Conservation (phyloP, 257 asterid genomes). For the Penstemon davidsonii region DNA sequence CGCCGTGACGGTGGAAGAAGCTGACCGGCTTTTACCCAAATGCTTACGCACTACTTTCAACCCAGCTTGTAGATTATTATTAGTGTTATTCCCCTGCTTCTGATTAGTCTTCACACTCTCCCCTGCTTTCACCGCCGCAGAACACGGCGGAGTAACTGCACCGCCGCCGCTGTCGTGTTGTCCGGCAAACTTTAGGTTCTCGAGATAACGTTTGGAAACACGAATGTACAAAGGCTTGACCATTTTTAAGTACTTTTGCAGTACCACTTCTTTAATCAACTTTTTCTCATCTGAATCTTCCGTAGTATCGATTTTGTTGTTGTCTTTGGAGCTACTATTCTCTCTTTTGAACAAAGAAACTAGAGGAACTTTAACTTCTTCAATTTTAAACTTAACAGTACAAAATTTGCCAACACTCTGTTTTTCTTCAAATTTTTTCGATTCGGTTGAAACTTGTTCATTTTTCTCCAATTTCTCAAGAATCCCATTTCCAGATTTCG, state of each 20-base stretch:
- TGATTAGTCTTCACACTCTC: constrained; percentile 35
- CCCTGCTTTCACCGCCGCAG: constrained; percentile 31
- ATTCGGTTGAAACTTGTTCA: not conserved
- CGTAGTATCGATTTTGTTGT: constrained; percentile 7
- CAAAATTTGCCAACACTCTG: constrained; percentile 36
- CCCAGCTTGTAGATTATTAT: constrained; percentile 57
- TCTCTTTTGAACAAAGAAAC: constrained; percentile 62
- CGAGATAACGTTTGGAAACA: constrained; percentile 72
- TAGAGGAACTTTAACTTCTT: constrained; percentile 48
- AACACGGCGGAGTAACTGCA: constrained; percentile 18
- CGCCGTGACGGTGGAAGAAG: constrained; percentile 46
- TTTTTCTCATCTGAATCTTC: constrained; percentile 49
- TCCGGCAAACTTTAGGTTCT: constrained; percentile 53
- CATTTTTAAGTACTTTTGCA: constrained; percentile 72
- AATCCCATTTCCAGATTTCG: constrained; percentile 32
- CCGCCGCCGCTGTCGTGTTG: not conserved
- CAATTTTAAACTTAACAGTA: constrained; percentile 61
- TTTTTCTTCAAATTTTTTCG: not conserved
- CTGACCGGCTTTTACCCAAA: constrained; percentile 79
- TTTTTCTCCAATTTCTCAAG: constrained; percentile 17
- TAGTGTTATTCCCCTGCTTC: constrained; percentile 50
- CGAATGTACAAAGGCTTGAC: constrained; percentile 81
- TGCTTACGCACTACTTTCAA: constrained; percentile 57
- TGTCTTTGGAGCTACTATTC: constrained; percentile 42
- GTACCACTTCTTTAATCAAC: constrained; percentile 50